A percentile compares a stretch with the other conserved stretches of the same genome.
phyloP scores from a whole-genome alignment of 495 filamentous ascomycete genomes.

The Talaromyces liani region DNA sequence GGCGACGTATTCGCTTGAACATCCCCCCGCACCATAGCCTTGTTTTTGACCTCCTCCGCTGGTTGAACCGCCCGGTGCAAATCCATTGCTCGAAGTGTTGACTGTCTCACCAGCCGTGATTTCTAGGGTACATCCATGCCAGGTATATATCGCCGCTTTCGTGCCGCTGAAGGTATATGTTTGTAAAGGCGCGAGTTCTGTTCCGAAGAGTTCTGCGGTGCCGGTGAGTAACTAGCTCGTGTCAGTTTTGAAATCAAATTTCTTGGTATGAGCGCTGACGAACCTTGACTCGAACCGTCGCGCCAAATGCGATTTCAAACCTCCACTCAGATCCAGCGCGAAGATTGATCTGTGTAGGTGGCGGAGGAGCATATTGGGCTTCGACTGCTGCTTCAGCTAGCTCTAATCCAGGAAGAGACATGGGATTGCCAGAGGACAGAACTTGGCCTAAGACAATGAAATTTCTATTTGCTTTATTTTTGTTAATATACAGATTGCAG shows the following conservation, averaged over 20 bases:
- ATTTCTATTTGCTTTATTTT: not conserved
- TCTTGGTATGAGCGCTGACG: conserved; percentile 4
- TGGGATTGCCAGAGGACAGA: conserved; percentile 17
- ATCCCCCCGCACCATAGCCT: conserved; percentile 40
- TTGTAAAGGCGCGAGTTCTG: conserved; percentile 76
- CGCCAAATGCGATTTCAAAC: conserved; percentile 73
- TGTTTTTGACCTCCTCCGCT: conserved; percentile 8
- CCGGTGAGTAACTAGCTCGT: conserved; percentile 57
- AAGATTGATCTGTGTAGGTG: conserved; percentile 38
- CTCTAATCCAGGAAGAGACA: conserved; percentile 44
- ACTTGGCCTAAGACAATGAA: not conserved
- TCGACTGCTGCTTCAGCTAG: conserved; percentile 37
- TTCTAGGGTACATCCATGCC: conserved; percentile 81
- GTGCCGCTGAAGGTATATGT: conserved; percentile 75
- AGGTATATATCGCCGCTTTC: conserved; percentile 85
- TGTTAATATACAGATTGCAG: not conserved
- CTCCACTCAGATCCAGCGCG: conserved; percentile 67
- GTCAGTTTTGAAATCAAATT: conserved; percentile 12
- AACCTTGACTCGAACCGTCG: conserved; percentile 56
- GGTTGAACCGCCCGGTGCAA: conserved; percentile 11
- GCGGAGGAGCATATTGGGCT: conserved; percentile 28
- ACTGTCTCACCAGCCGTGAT: conserved; percentile 47
- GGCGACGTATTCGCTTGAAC: conserved; percentile 64
- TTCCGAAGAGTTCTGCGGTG: conserved; percentile 91
- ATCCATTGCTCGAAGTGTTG: conserved; percentile 32